Evolutionary conservation across 2,329 filamentous ascomycete genomes (phyloP), one percentile per base, ranked within the genome.

Genomic region (Microascus cirrosus): DNA sequence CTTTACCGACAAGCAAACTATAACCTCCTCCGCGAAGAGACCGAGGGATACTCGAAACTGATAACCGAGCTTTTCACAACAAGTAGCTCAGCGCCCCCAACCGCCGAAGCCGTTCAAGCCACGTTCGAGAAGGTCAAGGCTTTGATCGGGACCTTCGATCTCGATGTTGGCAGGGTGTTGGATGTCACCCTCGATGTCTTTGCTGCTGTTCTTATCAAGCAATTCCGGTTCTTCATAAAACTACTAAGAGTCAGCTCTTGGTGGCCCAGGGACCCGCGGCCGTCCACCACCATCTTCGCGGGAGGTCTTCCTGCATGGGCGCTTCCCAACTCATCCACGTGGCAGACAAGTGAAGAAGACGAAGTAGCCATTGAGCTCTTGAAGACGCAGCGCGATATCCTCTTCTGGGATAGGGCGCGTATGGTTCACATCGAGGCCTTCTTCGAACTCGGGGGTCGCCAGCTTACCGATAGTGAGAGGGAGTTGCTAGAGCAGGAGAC

Each of bases 1-100:
- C 80, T 99, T 0, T 99, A 99, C 70, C 87, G 92, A 60, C 94
- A 97, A 71, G 90, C 93, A 15, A 97, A 96, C 70, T 97, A 96
- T 76, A 99, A 99, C 66, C 76, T 99, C 8, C 77, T 99, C 22
- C 86, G 94, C 52, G 94, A 99, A 73, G 94, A 99, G 71, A 90
- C 90, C 0, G 94, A 99, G 72, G 94, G 95, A 48, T 99, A 96
- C 68, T 92, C 94, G 0, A 99, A 99, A 70, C 82, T 99, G 53
- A 85, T 96, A 60, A 96, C 93, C 0, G 94, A 99, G 70, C 85
- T 97, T 35, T 99, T 96, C 71, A 93, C 90, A 8, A 95, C 89
- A 0, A 90, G 88, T 65, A 86, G 85, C 20, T 84, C 82, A 61
- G 84, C 87, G 58, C 84, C 85, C 24, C 86, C 87, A n/a, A 84